A percentile compares a stretch with the other conserved stretches of the same genome.
Evolutionary conservation across 768 basidiomycete species (phyloP).

Genomic region (Auriscalpium microsporum): DNA sequence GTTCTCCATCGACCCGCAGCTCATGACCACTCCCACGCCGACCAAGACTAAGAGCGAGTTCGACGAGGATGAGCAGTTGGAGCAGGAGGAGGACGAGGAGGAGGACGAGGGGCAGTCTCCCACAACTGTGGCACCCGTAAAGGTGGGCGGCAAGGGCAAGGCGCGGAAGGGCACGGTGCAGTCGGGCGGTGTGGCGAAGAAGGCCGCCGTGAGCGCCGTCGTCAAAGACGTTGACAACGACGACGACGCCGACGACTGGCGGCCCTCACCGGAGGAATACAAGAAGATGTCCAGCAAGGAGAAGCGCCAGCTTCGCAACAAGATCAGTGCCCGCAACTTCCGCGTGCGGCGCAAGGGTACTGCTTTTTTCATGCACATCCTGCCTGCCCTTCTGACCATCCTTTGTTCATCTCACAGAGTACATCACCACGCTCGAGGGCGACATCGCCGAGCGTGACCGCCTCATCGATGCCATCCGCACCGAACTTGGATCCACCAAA

Average conservation of each 20-base stretch:
- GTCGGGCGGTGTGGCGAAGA: slow-evolving; percentile 67
- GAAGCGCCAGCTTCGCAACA: slow-evolving; percentile 93
- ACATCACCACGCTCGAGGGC: slow-evolving; percentile 88
- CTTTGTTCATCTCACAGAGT: slow-evolving; percentile 45
- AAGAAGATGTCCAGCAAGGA: slow-evolving; percentile 93
- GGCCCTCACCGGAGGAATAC: slow-evolving; percentile 87
- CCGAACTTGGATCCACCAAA: slow-evolving; percentile 70
- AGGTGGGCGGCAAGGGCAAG: slow-evolving; percentile 36
- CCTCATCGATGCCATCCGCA: slow-evolving; percentile 79
- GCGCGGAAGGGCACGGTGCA: slow-evolving; percentile 61
- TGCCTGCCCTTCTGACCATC: background rate
- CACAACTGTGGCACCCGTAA: slow-evolving; percentile 22
- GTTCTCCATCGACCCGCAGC: slow-evolving; percentile 65
- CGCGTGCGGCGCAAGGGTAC: slow-evolving; percentile 87
- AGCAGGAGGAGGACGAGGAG: slow-evolving; percentile 26
- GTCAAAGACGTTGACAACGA: slow-evolving; percentile 38
- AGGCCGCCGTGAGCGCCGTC: slow-evolving; percentile 26
- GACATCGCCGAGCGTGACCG: slow-evolving; percentile 90
- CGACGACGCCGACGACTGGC: slow-evolving; percentile 68
- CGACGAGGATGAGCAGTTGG: slow-evolving; percentile 28
- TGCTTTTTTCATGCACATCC: slow-evolving; percentile 9
- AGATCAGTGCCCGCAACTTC: slow-evolving; percentile 94
- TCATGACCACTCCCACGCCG: slow-evolving; percentile 57
- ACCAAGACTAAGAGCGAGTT: slow-evolving; percentile 34
- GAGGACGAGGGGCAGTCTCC: slow-evolving; percentile 23